Evolutionary conservation across 2,329 filamentous ascomycete genomes (phyloP).

Genomic region (Dothistroma septosporum): DNA sequence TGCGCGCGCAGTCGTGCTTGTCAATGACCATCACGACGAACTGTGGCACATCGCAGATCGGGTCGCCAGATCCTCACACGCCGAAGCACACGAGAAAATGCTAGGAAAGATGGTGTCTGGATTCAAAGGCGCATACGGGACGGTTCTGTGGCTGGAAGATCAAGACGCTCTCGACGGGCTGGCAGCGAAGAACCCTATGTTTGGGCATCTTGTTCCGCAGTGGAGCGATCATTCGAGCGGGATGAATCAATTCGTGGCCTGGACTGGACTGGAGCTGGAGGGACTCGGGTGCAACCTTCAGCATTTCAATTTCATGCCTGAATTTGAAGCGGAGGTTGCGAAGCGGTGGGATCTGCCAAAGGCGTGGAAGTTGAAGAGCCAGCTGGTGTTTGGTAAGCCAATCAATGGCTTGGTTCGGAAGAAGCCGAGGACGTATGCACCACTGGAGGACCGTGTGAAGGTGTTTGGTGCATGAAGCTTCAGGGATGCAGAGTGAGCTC

Average conservation of each 20-base stretch:
- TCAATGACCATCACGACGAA: constrained; percentile 76
- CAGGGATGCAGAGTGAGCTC: not conserved
- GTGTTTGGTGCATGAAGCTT: constrained; percentile 23
- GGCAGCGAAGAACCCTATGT: constrained; percentile 17
- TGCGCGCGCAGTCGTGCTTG: constrained; percentile 70
- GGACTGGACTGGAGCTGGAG: constrained; percentile 31
- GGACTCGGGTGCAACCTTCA: constrained; percentile 32
- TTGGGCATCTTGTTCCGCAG: constrained; percentile 14
- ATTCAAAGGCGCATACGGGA: constrained; percentile 70
- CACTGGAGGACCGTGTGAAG: constrained; percentile 30
- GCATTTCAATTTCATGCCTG: constrained; percentile 30
- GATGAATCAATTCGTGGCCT: constrained; percentile 29
- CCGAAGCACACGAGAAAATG: constrained; percentile 59
- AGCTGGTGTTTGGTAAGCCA: constrained; percentile 65
- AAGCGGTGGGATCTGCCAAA: constrained; percentile 61
- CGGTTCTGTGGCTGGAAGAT: constrained; percentile 44
- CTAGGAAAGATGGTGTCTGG: constrained; percentile 45
- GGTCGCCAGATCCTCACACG: constrained; percentile 62
- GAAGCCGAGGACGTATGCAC: constrained; percentile 29
- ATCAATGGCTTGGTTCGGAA: constrained; percentile 20
- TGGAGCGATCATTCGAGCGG: constrained; percentile 48
- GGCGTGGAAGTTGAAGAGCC: constrained; percentile 71
- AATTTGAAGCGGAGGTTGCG: constrained; percentile 19
- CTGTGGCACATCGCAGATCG: constrained; percentile 72
- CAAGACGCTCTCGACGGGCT: constrained; percentile 11